Conservation (phyloP, 2,329 filamentous ascomycete species). For the Botryotinia calthae region DNA sequence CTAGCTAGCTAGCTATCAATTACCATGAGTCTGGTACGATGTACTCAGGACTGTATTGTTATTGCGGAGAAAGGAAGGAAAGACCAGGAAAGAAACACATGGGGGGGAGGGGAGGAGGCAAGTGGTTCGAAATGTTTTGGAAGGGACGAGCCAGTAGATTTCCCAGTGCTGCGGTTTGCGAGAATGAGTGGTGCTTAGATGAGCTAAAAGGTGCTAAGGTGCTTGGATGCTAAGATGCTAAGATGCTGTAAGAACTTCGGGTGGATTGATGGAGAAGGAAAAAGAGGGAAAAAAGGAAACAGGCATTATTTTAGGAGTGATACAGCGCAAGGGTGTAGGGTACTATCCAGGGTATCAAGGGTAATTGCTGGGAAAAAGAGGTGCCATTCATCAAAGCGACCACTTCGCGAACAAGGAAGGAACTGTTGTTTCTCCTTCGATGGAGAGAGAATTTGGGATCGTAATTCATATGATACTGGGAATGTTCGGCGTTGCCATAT, state of each 20-base stretch:
- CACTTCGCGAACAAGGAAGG: neutral
- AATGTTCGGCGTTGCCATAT: neutral
- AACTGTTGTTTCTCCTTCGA: neutral
- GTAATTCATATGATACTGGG: neutral
- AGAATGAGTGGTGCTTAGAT: neutral
- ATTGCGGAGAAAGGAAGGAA: conserved; percentile 9
- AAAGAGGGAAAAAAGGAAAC: neutral
- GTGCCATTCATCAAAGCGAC: neutral
- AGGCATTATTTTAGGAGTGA: conserved; percentile 9
- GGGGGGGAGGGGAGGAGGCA: neutral
- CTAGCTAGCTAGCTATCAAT: neutral
- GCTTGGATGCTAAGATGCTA: neutral
- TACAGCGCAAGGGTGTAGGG: conserved; percentile 3
- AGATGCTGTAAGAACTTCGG: neutral
- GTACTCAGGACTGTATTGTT: neutral
- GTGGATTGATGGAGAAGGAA: neutral
- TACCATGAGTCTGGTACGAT: neutral
- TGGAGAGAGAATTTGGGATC: neutral
- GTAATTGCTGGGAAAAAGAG: neutral
- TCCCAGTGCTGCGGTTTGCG: neutral
- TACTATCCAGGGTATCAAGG: neutral
- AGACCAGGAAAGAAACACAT: neutral
- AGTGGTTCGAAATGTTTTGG: neutral
- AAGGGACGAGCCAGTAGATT: neutral
- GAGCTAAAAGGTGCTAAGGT: neutral